A percentile compares a stretch with the other conserved stretches of the same genome.
phyloP scores from a whole-genome alignment of 169 alveolate genomes.

The Eimeria sp. region DNA sequence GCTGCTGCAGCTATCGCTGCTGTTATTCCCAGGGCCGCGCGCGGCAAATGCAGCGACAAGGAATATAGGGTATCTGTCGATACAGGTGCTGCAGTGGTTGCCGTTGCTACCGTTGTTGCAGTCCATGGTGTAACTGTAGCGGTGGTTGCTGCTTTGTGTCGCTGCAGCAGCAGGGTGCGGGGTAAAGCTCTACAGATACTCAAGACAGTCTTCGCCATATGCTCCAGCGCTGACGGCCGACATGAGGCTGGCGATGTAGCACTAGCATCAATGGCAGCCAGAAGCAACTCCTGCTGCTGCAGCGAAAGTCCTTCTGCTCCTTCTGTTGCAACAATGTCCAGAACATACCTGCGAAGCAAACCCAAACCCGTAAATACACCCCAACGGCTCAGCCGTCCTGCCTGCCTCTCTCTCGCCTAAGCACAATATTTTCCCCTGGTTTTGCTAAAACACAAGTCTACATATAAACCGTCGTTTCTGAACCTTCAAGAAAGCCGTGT shows the following conservation, averaged over 20 bases:
- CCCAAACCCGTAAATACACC: background rate
- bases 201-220: background rate
- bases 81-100: constrained; percentile 14
- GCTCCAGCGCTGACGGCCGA: background rate
- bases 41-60: constrained; percentile 44
- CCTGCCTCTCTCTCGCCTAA: background rate
- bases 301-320: constrained; percentile 17
- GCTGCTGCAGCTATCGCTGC: constrained; percentile 12
- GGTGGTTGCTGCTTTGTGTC: background rate
- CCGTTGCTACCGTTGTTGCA: constrained; percentile 9
- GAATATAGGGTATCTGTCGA: background rate
- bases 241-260: background rate
- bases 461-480: too few relatives aligned
- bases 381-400: too few relatives aligned
- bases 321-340: background rate
- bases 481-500: too few relatives aligned
- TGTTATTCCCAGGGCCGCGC: constrained; percentile 28
- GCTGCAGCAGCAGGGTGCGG: constrained; percentile 33
- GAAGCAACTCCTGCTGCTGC: constrained; percentile 48
- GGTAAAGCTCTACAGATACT: constrained; percentile 32
- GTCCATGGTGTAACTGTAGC: constrained; percentile 29
- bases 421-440: background rate
- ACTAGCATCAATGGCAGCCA: constrained; percentile 21
- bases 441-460: too few relatives aligned
- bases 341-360: background rate